Evolutionary conservation across 768 basidiomycete genomes (phyloP).

Genomic region (Rhizopogon vulgaris): DNA sequence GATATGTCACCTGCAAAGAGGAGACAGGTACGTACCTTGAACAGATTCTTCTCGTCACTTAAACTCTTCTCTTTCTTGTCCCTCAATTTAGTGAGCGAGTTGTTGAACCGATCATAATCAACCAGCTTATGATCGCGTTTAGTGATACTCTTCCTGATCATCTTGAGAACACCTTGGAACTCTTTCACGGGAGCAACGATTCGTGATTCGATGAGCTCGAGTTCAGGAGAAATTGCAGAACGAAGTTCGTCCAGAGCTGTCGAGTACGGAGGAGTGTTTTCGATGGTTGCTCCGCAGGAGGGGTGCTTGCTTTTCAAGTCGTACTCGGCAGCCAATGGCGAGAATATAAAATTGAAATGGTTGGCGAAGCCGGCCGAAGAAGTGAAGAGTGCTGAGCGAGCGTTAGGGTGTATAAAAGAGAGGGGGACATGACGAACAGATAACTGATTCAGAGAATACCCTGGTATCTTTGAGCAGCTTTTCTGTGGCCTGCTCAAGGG

Average conservation of each 20-base stretch:
- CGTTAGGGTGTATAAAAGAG: slow-evolving; percentile 1
- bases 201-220: slow-evolving; percentile 89
- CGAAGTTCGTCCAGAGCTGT: slow-evolving; percentile 78
- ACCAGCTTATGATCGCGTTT: slow-evolving; percentile 97
- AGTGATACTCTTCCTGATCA: slow-evolving; percentile 88
- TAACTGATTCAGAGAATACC: slow-evolving; percentile 79
- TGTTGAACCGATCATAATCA: slow-evolving; percentile 96
- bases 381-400: slow-evolving; percentile 53
- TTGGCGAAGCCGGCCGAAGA: slow-evolving; percentile 56
- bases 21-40: slow-evolving; percentile 59
- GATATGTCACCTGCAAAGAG: neutral
- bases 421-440: slow-evolving; percentile 32
- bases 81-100: slow-evolving; percentile 87
- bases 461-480: slow-evolving; percentile 91
- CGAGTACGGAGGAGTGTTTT: slow-evolving; percentile 69
- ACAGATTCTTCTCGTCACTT: slow-evolving; percentile 93
- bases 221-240: slow-evolving; percentile 74
- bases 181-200: slow-evolving; percentile 86
- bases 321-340: slow-evolving; percentile 69
- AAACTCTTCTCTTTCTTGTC: slow-evolving; percentile 99
- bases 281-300: slow-evolving; percentile 67
- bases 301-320: slow-evolving; percentile 77
- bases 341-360: slow-evolving; percentile 59
- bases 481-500: slow-evolving; percentile 76
- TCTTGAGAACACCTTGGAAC: slow-evolving; percentile 78